Evolutionary conservation across 2,329 filamentous ascomycete genomes (phyloP).

Genomic region (Podosphaera aphanis): DNA sequence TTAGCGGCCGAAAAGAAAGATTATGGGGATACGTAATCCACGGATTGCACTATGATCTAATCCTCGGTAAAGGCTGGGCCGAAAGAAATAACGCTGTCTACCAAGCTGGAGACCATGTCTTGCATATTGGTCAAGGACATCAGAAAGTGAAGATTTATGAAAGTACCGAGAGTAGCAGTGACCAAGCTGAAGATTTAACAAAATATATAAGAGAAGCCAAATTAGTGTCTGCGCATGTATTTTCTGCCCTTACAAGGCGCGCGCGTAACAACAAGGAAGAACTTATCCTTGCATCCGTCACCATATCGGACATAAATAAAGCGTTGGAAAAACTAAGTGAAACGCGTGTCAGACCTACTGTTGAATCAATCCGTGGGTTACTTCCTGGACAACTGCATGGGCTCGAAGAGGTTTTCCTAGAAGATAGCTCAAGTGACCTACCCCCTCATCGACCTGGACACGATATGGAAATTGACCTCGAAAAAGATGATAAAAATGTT

Average conservation of each 20-base stretch:
- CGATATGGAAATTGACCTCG: not conserved
- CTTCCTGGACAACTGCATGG: not conserved
- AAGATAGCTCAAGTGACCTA: not conserved
- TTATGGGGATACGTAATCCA: too few species aligned
- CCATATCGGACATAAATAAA: not conserved
- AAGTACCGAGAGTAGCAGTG: not conserved
- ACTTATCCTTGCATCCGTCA: not conserved
- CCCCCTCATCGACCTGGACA: too few species aligned
- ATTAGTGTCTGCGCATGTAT: not conserved
- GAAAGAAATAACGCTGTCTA: too few species aligned
- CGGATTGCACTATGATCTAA: not conserved
- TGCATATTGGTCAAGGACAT: not conserved
- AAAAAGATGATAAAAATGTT: too few species aligned
- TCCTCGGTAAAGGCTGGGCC: not conserved
- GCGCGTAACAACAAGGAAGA: not conserved
- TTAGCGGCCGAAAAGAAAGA: too few species aligned
- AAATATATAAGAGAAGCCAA: not conserved
- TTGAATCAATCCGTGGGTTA: not conserved
- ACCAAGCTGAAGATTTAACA: not conserved
- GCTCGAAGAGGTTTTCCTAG: not conserved
- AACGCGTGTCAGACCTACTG: not conserved
- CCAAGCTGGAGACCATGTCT: not conserved
- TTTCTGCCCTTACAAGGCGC: not conserved
- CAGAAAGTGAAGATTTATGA: not conserved
- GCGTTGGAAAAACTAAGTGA: not conserved